Evolutionary conservation across 2,329 filamentous ascomycete species (phyloP).

Genomic region (Fusarium bulbicola): DNA sequence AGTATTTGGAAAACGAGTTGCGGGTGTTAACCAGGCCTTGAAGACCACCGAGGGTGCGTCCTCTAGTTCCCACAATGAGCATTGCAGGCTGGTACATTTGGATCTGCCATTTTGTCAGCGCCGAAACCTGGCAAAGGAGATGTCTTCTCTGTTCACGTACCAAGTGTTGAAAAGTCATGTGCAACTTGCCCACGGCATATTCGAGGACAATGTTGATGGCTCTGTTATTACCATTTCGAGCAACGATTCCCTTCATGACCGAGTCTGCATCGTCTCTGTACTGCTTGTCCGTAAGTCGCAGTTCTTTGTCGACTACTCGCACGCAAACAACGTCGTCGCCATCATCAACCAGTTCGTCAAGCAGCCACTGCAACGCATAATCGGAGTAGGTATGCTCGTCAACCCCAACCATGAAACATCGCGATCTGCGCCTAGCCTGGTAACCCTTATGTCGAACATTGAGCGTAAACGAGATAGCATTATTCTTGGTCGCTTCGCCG

Average conservation of each 20-base stretch:
- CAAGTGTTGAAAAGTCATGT: slow-evolving; percentile 90
- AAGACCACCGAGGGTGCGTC: slow-evolving; percentile 83
- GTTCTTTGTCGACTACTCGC: slow-evolving; percentile 85
- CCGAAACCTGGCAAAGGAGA: not conserved
- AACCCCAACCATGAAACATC: slow-evolving; percentile 90
- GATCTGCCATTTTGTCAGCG: slow-evolving; percentile 65
- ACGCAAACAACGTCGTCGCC: slow-evolving; percentile 94
- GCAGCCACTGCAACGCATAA: slow-evolving; percentile 90
- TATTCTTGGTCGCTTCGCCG: slow-evolving; percentile 67
- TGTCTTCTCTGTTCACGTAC: slow-evolving; percentile 57
- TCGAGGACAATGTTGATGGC: slow-evolving; percentile 88
- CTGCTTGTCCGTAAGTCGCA: slow-evolving; percentile 72
- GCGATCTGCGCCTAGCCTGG: slow-evolving; percentile 79
- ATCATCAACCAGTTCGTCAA: slow-evolving; percentile 91
- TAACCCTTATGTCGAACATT: slow-evolving; percentile 89
- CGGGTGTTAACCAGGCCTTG: slow-evolving; percentile 81
- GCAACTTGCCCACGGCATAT: slow-evolving; percentile 87
- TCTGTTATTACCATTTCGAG: slow-evolving; percentile 80
- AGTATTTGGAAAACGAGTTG: slow-evolving; percentile 94
- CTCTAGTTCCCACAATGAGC: slow-evolving; percentile 88
- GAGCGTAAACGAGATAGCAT: slow-evolving; percentile 77
- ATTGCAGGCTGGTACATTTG: slow-evolving; percentile 91
- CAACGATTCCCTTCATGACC: slow-evolving; percentile 79
- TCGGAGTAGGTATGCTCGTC: slow-evolving; percentile 93
- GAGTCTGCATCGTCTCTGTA: slow-evolving; percentile 81